A percentile compares a stretch with the other conserved stretches of the same genome.
Evolutionary conservation across 768 basidiomycete genomes (phyloP).

Genomic region (Phylloporus scabripes): DNA sequence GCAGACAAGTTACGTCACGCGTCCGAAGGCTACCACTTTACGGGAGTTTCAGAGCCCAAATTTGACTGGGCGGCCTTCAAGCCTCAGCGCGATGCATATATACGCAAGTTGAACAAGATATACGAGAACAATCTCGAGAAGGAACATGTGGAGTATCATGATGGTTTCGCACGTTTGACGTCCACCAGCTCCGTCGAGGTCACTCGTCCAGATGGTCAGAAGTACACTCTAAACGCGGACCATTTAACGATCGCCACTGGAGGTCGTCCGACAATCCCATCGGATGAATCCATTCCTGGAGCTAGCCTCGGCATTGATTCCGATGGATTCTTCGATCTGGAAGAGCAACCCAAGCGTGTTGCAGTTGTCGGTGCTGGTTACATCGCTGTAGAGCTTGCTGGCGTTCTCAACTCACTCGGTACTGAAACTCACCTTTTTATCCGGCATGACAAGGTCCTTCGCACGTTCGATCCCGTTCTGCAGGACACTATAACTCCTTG

Average conservation of each 20-base stretch:
- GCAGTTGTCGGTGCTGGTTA: slow-evolving; percentile 96
- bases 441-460: slow-evolving; percentile 81
- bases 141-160: slow-evolving; percentile 84
- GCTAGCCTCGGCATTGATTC: slow-evolving; percentile 87
- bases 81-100: slow-evolving; percentile 92
- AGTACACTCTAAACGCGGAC: slow-evolving; percentile 70
- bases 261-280: slow-evolving; percentile 75
- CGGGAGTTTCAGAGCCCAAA: slow-evolving; percentile 49
- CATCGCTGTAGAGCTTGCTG: slow-evolving; percentile 95
- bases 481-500: slow-evolving; percentile 82
- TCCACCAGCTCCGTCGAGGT: slow-evolving; percentile 71
- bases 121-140: slow-evolving; percentile 86
- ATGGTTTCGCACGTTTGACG: slow-evolving; percentile 68
- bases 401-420: slow-evolving; percentile 86
- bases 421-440: slow-evolving; percentile 91
- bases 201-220: slow-evolving; percentile 57
- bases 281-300: slow-evolving; percentile 78
- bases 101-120: slow-evolving; percentile 80
- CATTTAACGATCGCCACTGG: slow-evolving; percentile 83
- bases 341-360: slow-evolving; percentile 86
- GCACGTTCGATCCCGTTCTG: slow-evolving; percentile 86
- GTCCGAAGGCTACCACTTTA: slow-evolving; percentile 65
- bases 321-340: slow-evolving; percentile 94
- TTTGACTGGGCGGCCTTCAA: slow-evolving; percentile 94
- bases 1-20: slow-evolving; percentile 81